Base-by-base conservation (phyloP, 2,329 filamentous ascomycete genomes). In the Ophiostoma perfectum region DNA sequence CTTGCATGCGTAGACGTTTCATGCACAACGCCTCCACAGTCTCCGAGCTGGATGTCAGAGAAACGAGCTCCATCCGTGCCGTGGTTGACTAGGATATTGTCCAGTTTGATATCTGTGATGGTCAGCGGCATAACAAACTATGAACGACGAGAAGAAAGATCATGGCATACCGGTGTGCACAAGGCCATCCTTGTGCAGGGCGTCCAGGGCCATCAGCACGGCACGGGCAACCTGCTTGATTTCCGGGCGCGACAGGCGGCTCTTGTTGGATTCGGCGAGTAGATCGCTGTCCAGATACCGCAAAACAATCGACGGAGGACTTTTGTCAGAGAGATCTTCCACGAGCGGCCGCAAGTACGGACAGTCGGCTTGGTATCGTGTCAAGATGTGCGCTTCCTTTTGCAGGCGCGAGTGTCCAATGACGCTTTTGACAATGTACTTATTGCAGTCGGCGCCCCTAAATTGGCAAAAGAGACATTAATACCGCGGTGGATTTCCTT, bases 241-340 rank as follows among this genome's bases (percentile, higher is more conserved):
- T 52, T 52, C 47, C 47, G 47, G 47, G 47, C 47, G 47, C 47
- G 47, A 52, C 47, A 52, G 47, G 47, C 47, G 47, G 47, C 47
- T 52, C 47, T 52, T 52, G 47, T 52, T n/a, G 47, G 47, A 52
- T 52, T 6, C 47, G 47, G 47, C 47, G 47, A 52, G 47, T 52
- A 52, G 47, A 52, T 52, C 47, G 47, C 47, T 52, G 47, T 52
- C 47, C 16, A 52, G 47, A 52, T 52, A 52, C 47, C 47, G 47
- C 47, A 52, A 52, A 52, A 52, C 47, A 52, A 52, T 52, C 47
- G 47, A 52, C 47, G 47, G 47, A 55, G 49, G 49, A 55, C 49
- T 55, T 16, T 55, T 55, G 16, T 55, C 14, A 9, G 49, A 55
- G 49, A 55, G 49, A 55, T 55, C 14, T 55, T 18, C 49, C 49